These are phyloP conservation scores for Psilocybe cyanescens DNA, from an alignment of 768 basidiomycete species.

Conservation along the genomic window DNA sequence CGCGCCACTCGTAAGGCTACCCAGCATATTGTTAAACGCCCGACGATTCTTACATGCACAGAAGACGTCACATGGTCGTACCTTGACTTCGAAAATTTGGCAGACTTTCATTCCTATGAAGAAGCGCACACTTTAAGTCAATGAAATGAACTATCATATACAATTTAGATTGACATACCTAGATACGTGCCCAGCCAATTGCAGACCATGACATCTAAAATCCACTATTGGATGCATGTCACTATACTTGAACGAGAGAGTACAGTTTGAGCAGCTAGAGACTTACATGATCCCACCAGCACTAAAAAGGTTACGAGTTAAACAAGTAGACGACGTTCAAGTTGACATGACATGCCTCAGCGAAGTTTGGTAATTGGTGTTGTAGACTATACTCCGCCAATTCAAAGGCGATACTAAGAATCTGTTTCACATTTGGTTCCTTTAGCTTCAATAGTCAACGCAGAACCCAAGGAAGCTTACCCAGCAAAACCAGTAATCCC, in stretches of 20 bases:
- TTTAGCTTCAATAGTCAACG: constrained; percentile 11
- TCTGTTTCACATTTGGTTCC: constrained; percentile 44
- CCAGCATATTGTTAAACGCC: constrained; percentile 15
- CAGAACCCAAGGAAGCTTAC: constrained; percentile 40
- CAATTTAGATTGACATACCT: constrained; percentile 44
- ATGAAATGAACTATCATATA: constrained; percentile 12
- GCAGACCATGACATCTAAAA: constrained; percentile 84
- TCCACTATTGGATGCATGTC: constrained; percentile 57
- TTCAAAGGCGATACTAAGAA: constrained; percentile 86
- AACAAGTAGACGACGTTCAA: constrained; percentile 8
- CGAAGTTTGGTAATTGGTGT: constrained; percentile 88
- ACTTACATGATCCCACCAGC: constrained; percentile 93
- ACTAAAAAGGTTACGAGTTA: constrained; percentile 45
- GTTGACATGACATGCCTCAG: constrained; percentile 61
- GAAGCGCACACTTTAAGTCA: constrained; percentile 3
- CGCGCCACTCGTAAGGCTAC: constrained; percentile 87
- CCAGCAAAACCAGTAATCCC: constrained; percentile 96
- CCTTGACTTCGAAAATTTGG: constrained; percentile 88
- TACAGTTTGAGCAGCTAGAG: constrained; percentile 1
- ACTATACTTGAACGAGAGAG: constrained; percentile 11
- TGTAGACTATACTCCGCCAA: constrained; percentile 88
- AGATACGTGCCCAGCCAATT: constrained; percentile 89
- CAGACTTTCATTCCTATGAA: constrained; percentile 82
- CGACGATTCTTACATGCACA: constrained; percentile 13
- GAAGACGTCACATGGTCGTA: constrained; percentile 30